phyloP scores from a whole-genome alignment of 2,329 filamentous ascomycete species.

The Exophiala dermatitidis region DNA sequence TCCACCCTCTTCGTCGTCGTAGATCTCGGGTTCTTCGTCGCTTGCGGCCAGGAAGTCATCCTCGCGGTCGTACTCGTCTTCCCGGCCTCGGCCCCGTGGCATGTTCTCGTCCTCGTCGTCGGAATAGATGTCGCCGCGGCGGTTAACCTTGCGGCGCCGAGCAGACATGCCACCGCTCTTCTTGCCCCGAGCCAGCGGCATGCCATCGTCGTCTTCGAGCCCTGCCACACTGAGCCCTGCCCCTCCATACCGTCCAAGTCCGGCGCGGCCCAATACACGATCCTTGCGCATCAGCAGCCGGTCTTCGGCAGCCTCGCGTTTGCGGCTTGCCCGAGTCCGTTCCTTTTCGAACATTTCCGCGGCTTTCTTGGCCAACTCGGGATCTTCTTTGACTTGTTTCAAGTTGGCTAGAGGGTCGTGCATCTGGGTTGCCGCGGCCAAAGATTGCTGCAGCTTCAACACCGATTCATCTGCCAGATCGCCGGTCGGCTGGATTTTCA shows the following conservation, averaged over 20 bases:
- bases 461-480: constrained; percentile 54
- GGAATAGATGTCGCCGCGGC: constrained; percentile 43
- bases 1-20: constrained; percentile 38
- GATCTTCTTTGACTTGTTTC: constrained; percentile 49
- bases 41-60: constrained; percentile 63
- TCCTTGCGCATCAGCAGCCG: constrained; percentile 49
- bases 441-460: constrained; percentile 53
- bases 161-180: constrained; percentile 30
- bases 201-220: constrained; percentile 52
- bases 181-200: constrained; percentile 32
- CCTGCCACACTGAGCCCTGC: constrained; percentile 50
- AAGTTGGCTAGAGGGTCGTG: constrained; percentile 36
- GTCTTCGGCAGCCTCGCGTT: constrained; percentile 49
- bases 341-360: constrained; percentile 56
- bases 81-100: constrained; percentile 47
- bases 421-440: constrained; percentile 51
- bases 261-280: constrained; percentile 41
- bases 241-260: constrained; percentile 39
- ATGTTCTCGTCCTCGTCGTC: constrained; percentile 45
- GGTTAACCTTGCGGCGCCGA: constrained; percentile 36
- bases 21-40: constrained; percentile 44
- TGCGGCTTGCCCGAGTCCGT: constrained; percentile 48
- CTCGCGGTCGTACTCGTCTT: constrained; percentile 76
- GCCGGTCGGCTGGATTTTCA: constrained; percentile 51
- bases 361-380: constrained; percentile 52